Evolutionary conservation across 1,139 yeast species (phyloP), one percentile per base, ranked within the genome.

Genomic region (Candida sp.): DNA sequence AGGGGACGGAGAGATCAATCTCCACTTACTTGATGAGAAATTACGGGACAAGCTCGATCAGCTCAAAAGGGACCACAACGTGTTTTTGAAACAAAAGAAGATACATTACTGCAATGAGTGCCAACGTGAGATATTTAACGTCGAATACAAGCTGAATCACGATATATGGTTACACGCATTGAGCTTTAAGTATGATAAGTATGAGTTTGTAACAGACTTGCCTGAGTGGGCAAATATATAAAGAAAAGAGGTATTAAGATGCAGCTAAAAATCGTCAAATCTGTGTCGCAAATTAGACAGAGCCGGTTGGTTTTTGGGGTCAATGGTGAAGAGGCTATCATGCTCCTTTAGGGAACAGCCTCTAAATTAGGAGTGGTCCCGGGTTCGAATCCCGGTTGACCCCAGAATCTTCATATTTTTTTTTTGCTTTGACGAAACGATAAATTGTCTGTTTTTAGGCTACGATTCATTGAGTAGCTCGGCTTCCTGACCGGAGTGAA

Each of bases 131-230:
- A 56, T 79, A 8, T 78, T 63, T 37, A 60, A 74, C 50, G 60
- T 66, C 1, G 52, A 48, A 7, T 25, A 34, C 37, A 42, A 31
- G 6, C 38, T 33, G 12, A 40, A 49, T 26, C 43, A 51, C 55
- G 68, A 65, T 23, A 67, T 87, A 38, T 85, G 81, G 78, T 63
- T 87, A 46, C 92, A 87, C 70, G 86, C 91, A 0, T 76, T 48
- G 28, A 50, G 56, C 28, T 54, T 52, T 41, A 34, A 49, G 5
- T 50, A 46, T 42, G 47, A 48, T 7, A 40, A 54, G 7, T 57
- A 63, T 47, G 54, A 57, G n/a, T 80, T 70, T 55, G 59, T 66
- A 41, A 70, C 82, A 0, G 64, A 61, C 2, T 49, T 58, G 25
- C 85, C 85, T 0, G 44, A 48, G 1, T 80, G 85, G 85, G 56